phyloP scores from a whole-genome alignment of 2,329 filamentous ascomycete genomes.

The Ophiostoma montium region DNA sequence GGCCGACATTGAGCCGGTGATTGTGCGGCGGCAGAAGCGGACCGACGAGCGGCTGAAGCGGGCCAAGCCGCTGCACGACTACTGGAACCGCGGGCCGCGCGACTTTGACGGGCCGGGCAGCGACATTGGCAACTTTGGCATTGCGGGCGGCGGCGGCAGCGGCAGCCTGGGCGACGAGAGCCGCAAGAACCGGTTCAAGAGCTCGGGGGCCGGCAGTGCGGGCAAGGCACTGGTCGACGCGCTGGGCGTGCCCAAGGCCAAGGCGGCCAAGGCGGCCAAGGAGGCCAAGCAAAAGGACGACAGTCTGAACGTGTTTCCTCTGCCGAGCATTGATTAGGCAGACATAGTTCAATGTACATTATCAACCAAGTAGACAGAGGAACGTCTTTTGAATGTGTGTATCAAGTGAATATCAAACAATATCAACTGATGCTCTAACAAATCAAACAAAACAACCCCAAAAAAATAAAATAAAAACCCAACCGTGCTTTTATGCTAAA shows the following conservation, averaged over 20 bases:
- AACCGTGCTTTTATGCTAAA: no score
- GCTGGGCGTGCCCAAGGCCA: slow-evolving; percentile 7
- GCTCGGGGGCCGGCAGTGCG: background rate
- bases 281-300: background rate
- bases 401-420: no score
- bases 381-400: no score
- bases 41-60: background rate
- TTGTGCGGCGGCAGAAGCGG: slow-evolving; percentile 2
- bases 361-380: background rate
- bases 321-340: no score
- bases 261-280: background rate
- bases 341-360: no score
- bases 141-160: background rate
- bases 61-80: slow-evolving; percentile 10
- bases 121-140: background rate
- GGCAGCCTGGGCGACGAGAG: background rate
- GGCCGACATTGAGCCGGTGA: slow-evolving; percentile 10
- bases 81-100: slow-evolving; percentile 7
- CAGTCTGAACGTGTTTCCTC: no score
- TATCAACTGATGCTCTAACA: background rate
- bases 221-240: background rate
- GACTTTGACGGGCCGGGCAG: background rate
- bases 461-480: no score
- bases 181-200: background rate
- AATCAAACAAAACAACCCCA: background rate